These are phyloP conservation scores for Meripilus lineatus DNA, from an alignment of 1,284 basidiomycete genomes.

Conservation along the genomic window DNA sequence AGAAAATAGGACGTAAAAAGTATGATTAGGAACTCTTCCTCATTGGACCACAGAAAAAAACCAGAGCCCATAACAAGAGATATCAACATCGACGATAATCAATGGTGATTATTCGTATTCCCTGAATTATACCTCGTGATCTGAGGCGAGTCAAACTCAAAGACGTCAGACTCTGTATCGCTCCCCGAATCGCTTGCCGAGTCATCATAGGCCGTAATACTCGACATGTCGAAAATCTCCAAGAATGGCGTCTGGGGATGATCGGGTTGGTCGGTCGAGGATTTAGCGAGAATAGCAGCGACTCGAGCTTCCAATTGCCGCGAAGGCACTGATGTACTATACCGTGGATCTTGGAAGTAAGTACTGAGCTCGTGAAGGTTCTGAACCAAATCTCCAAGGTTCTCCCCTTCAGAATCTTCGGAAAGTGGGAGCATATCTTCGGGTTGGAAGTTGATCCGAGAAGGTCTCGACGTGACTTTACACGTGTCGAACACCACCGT, in stretches of 20 bases:
- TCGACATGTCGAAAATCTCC: constrained; percentile 67
- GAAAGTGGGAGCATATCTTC: constrained; percentile 28
- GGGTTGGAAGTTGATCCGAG: constrained; percentile 68
- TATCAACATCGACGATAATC: too few species aligned
- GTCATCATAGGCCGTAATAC: constrained; percentile 37
- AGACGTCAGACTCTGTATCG: constrained; percentile 64
- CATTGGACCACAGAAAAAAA: too few species aligned
- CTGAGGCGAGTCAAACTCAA: constrained; percentile 55
- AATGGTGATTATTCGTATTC: not conserved
- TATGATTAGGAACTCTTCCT: too few species aligned
- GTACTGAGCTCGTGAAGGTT: constrained; percentile 83
- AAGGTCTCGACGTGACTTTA: constrained; percentile 66
- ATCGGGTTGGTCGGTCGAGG: constrained; percentile 48
- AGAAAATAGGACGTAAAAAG: too few species aligned
- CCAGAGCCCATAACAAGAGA: too few species aligned
- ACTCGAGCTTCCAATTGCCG: constrained; percentile 70
- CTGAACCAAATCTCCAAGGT: constrained; percentile 82
- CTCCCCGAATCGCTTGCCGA: constrained; percentile 34
- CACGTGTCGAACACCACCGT: constrained; percentile 84
- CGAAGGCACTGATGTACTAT: constrained; percentile 35
- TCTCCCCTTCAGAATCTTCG: constrained; percentile 47
- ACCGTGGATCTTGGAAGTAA: constrained; percentile 70
- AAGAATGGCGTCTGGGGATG: constrained; percentile 70
- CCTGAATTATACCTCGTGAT: not conserved
- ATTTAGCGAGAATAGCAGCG: constrained; percentile 75